Conservation (phyloP, 192 early-diverging fungal species). For the Podila clonocystis region DNA sequence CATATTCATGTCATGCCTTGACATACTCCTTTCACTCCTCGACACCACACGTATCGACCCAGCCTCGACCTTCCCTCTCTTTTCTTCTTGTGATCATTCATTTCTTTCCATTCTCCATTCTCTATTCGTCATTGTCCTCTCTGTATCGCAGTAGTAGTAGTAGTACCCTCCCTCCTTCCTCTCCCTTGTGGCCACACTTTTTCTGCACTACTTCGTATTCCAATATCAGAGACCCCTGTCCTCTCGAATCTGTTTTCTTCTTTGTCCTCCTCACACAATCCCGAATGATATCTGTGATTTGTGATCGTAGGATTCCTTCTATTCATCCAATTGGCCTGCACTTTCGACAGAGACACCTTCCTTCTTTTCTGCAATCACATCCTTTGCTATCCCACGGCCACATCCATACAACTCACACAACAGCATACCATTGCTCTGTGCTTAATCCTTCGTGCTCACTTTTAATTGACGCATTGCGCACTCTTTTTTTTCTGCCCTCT, state of each 20-base stretch:
- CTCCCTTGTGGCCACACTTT: neutral
- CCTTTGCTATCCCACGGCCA: neutral
- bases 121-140: neutral
- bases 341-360: neutral
- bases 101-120: neutral
- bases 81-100: neutral
- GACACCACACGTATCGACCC: no score
- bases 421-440: neutral
- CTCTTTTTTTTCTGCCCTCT: no score
- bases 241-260: neutral
- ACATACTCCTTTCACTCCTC: no score
- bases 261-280: neutral
- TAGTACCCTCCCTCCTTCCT: neutral
- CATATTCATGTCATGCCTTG: no score
- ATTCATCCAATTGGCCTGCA: neutral
- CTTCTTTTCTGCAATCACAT: neutral
- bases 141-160: neutral
- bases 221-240: no score
- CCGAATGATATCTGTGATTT: no score
- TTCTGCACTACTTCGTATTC: no score
- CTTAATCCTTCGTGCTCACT: neutral
- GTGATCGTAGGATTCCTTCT: no score
- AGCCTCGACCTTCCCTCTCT: no score
- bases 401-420: neutral
- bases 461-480: no score